Base-by-base conservation (phyloP, 73 alveolate species). In the Paramecium tetraurelia region DNA sequence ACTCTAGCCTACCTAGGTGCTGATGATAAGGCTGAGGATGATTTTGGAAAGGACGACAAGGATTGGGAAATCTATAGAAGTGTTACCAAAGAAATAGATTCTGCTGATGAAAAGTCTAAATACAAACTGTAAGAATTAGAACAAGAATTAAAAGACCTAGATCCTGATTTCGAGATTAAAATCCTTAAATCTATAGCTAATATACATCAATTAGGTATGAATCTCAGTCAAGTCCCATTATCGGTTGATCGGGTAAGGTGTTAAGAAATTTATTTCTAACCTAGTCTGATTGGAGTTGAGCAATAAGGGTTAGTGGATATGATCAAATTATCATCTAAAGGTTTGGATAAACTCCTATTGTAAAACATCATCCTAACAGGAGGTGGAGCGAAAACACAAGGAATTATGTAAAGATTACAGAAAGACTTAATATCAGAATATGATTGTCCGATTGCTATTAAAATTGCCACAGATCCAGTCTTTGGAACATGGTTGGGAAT, bases 161-260 rank as follows among this genome's bases (percentile, higher is more conserved):
- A 80, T 80, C 90, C 90, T 24, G 90, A 80, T 40, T 80, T 80
- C 18, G 70, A 80, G 10, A 44, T 43, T 7, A 80, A 80, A 22
- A 80, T 80, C 3, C 90, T 80, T 44, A 80, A 80, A 80, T 80
- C 90, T 0, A 80, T 80, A 1, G 70, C 90, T 11, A 80, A 80
- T 24, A 18, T 18, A 0, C 90, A 80, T 80, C 16, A 80, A 80
- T 46, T 80, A 44, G 90, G 90, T 1, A 80, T 80, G 90, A 48
- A 80, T 44, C 38, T 80, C 3, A 80, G 75, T 44, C 21, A 22
- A 20, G 72, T 80, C 3, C 16, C 14, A 63, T 43, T 80, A 22
- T 20, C 36, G 44, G 90, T 80, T 21, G 90, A 80, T 80, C 44
- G 90, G 46, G 90, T 80, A 9, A 80, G 90, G 46, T 80, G 90